Conservation (phyloP, 2,329 filamentous ascomycete genomes). For the Botrytis paeoniae region DNA sequence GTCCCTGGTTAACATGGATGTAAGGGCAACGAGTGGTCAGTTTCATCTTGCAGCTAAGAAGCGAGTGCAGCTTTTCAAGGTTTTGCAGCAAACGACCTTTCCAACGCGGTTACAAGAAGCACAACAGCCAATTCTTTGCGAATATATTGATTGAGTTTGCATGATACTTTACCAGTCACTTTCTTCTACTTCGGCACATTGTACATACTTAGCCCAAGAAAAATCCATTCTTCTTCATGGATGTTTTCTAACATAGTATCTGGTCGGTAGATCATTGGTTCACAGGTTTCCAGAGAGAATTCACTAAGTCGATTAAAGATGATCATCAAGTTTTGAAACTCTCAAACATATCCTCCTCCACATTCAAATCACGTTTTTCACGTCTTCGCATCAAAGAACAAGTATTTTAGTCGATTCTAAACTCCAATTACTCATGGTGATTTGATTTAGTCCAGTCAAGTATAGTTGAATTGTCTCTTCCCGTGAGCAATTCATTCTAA, state of each 20-base stretch:
- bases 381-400: neutral
- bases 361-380: neutral
- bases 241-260: neutral
- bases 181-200: neutral
- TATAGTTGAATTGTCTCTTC: neutral
- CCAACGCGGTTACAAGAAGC: constrained; percentile 8
- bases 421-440: neutral
- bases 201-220: neutral
- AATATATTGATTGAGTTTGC: neutral
- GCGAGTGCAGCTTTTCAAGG: neutral
- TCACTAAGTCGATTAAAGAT: neutral
- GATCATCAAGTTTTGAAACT: neutral
- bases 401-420: neutral
- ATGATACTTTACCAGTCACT: neutral
- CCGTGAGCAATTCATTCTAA: neutral
- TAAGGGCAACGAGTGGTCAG: constrained; percentile 1
- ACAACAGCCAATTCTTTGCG: constrained; percentile 8
- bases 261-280: neutral
- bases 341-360: neutral
- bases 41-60: neutral
- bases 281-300: neutral
- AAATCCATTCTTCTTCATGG: neutral
- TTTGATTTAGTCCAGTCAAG: neutral
- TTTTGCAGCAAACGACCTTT: neutral
- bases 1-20: neutral